These are phyloP conservation scores for Coriolopsis trogii DNA, from an alignment of 1,284 basidiomycete species.

Conservation along the genomic window DNA sequence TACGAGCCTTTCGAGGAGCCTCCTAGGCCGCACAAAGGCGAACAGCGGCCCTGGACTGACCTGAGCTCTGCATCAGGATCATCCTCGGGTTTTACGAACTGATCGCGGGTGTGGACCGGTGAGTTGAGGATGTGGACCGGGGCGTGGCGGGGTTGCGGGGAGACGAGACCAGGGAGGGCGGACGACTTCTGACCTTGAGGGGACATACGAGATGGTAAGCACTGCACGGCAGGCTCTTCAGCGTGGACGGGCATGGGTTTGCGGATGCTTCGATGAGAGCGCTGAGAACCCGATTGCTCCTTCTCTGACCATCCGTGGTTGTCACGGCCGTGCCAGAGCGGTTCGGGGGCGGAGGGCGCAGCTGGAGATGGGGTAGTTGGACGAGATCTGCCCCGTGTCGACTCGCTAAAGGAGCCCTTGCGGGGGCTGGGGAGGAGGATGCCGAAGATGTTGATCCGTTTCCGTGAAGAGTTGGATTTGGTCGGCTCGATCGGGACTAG, in stretches of 20 bases:
- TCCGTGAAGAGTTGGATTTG: constrained; percentile 25
- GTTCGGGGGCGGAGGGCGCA: constrained; percentile 10
- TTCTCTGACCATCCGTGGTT: constrained; percentile 27
- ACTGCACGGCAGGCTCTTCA: constrained; percentile 11
- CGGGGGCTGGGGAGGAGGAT: constrained; percentile 32
- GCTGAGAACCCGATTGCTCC: constrained; percentile 29
- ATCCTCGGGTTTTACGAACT: constrained; percentile 18
- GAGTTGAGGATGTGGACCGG: constrained; percentile 29
- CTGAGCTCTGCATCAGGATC: constrained; percentile 24
- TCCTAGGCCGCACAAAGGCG: constrained; percentile 32
- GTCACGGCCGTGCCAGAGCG: constrained; percentile 16
- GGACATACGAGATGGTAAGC: constrained; percentile 19
- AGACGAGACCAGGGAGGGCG: constrained; percentile 18
- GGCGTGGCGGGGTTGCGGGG: constrained; percentile 23
- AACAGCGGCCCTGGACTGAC: constrained; percentile 33
- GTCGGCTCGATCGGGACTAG: constrained; percentile 22
- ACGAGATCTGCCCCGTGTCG: constrained; percentile 24
- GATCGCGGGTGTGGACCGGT: constrained; percentile 23
- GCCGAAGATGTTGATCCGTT: constrained; percentile 34
- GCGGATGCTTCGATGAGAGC: constrained; percentile 19
- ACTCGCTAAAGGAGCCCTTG: constrained; percentile 29
- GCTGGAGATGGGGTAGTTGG: constrained; percentile 25
- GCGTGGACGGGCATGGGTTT: constrained; percentile 16
- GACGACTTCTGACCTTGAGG: constrained; percentile 18
- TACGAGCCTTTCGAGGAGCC: constrained; percentile 27